phyloP scores from a whole-genome alignment of 345 rosid species.

The Durio zibethinus region DNA sequence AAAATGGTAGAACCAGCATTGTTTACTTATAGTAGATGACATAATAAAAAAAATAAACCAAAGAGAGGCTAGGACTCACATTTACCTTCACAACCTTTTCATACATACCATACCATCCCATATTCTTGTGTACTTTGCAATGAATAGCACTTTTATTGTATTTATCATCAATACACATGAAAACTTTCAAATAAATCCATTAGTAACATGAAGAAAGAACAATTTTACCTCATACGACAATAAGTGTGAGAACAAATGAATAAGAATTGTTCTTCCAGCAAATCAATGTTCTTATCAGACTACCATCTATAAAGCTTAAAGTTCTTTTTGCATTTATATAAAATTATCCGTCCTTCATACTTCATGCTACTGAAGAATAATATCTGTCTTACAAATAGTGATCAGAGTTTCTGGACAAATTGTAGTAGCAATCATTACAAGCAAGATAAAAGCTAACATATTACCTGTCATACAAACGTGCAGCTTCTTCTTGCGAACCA shows the following conservation, averaged over 20 bases:
- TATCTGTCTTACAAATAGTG: neutral
- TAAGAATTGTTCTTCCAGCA: neutral
- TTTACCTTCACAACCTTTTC: neutral
- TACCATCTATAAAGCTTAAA: neutral
- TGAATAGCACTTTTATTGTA: neutral
- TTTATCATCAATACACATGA: neutral
- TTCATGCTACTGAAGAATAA: neutral
- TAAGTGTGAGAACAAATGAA: neutral
- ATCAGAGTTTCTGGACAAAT: neutral
- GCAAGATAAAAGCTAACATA: neutral
- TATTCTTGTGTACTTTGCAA: neutral
- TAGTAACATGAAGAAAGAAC: neutral
- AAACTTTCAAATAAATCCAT: neutral
- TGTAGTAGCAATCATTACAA: neutral
- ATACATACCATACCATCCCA: neutral
- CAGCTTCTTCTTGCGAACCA: constrained; percentile 92
- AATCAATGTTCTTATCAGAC: constrained; percentile 1
- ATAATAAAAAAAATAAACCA: neutral
- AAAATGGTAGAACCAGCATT: neutral
- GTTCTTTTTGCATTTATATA: neutral
- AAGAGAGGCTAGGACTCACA: too few species aligned
- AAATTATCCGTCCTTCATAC: neutral
- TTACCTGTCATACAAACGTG: constrained; percentile 88
- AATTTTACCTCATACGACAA: neutral
- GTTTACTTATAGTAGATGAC: neutral